Evolutionary conservation across 345 rosid species (phyloP), one percentile per base, ranked within the genome.

Genomic region (Pelargonium nanum): DNA sequence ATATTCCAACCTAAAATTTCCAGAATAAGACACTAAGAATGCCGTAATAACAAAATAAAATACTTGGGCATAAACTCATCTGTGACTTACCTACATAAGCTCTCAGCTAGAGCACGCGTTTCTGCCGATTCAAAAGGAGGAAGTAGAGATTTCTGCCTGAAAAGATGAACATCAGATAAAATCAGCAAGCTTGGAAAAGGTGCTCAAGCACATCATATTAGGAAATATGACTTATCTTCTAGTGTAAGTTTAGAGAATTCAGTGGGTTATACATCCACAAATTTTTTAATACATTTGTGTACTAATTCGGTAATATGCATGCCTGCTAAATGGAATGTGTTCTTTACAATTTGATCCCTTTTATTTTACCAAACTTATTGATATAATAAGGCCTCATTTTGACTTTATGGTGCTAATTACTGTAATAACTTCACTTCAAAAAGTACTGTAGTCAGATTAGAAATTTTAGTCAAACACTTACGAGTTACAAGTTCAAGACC

Each of bases 81-180:
- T 53, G 8, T 20, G 17, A 70, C 63, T 69, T 80, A 84, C 99
- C 99, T 85, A 75, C 89, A 76, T 40, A 89, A 78, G 73, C 89
- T 83, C 85, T 93, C 99, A 0, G 91, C 99, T 58, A 89, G 81
- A 64, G 83, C 55, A 30, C 90, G 91, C 58, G 81, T 81, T 68
- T 92, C 99, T 15, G 85, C 93, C 62, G 96, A 81, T 65, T 93
- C 99, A 69, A 93, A 81, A 60, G 85, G 72, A 65, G 99, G 99
- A 71, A 93, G 84, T 75, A 93, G 81, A 4, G 97, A 56, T 80
- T 76, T 93, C 58, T 75, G 83, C 70, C 99, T 93, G 84, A 52
- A 80, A 55, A 60, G 53, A 53, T 16, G n/a, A 40, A 40, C 48
- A 40, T 17, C 10, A 40, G 48, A 40, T 40, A 40, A 40, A 40